These are phyloP conservation scores for Gynochthodes officinalis DNA, from an alignment of 257 asterid genomes.

Conservation along the genomic window DNA sequence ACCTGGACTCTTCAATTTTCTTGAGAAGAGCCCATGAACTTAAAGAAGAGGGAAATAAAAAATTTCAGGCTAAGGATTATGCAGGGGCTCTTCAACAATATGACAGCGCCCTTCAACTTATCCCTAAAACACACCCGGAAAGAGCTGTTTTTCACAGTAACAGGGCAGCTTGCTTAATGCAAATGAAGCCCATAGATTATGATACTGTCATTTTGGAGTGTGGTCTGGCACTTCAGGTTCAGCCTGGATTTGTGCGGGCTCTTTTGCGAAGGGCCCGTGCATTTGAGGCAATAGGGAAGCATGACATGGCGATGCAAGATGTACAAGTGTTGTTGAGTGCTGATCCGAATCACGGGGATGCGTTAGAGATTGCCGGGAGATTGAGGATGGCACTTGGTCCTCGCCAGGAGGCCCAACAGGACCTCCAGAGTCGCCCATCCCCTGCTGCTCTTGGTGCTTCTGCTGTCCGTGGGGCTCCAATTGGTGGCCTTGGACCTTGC, in stretches of 20 bases:
- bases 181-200: constrained; percentile 83
- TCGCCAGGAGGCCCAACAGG: constrained; percentile 85
- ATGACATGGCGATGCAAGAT: constrained; percentile 80
- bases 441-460: constrained; percentile 99
- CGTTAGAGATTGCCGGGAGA: constrained; percentile 66
- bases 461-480: constrained; percentile 91
- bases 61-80: constrained; percentile 77
- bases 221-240: constrained; percentile 69
- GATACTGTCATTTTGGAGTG: constrained; percentile 87
- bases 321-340: constrained; percentile 58
- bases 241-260: constrained; percentile 65
- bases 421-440: constrained; percentile 95
- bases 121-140: constrained; percentile 76
- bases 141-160: constrained; percentile 94
- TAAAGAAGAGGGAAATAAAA: constrained; percentile 88
- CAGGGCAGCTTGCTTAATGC: constrained; percentile 97
- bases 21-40: constrained; percentile 84
- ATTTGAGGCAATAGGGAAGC: constrained; percentile 69
- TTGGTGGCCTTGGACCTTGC: constrained; percentile 90
- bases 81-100: constrained; percentile 75
- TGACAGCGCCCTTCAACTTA: constrained; percentile 74
- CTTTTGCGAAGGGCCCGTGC: constrained; percentile 91
- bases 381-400: constrained; percentile 65
- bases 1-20: constrained; percentile 54
- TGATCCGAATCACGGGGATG: constrained; percentile 70